Evolutionary conservation across 2,329 filamentous ascomycete species (phyloP), one percentile per base, ranked within the genome.

Genomic region (Colletotrichum nymphaeae): DNA sequence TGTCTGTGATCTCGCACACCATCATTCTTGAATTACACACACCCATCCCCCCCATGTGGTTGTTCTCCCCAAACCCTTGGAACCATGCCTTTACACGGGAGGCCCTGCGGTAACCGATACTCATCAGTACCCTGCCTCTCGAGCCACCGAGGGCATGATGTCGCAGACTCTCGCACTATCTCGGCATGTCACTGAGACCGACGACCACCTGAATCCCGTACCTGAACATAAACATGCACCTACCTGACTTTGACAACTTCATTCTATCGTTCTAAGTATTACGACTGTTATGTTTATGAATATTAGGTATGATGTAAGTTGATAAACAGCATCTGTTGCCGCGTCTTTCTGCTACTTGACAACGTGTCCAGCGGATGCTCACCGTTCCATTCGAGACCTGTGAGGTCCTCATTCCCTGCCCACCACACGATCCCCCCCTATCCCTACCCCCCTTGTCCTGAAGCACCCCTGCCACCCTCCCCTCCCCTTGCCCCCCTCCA

Each of bases 171-270:
- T 63, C 57, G 46, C 30, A 26, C 42, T 26, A 42, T 42, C 49
- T 56, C 49, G 66, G 52, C 49, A 63, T 55, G 57, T 68, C 58
- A 56, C 66, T 63, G 35, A 37, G 58, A 49, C 58, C 58, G 58
- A 11, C 42, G 19, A 22, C 32, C 12, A 26, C 37, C 35, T n/a
- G 42, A 6, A 30, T n/a, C 63, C 56, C 56, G 30, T 35, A 16
- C 28, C 52, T 65, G 32, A 24, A 16, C n/a, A 24, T 37, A 22
- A 12, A 35, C 32, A 11, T 1, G 32, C 32, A 35, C 32, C 32
- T n/a, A 28, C 11, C 57, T 42, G 1, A 3, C 35, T 12, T 30
- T 60, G n/a, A 22, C 26, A 5, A 2, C 14, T 53, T 37, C 1
- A 28, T 42, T 16, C 42, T 28, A 16, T 24, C 30, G 8, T 37